phyloP scores from a whole-genome alignment of 192 early-diverging fungal species.

The Allomyces macrogynus region DNA sequence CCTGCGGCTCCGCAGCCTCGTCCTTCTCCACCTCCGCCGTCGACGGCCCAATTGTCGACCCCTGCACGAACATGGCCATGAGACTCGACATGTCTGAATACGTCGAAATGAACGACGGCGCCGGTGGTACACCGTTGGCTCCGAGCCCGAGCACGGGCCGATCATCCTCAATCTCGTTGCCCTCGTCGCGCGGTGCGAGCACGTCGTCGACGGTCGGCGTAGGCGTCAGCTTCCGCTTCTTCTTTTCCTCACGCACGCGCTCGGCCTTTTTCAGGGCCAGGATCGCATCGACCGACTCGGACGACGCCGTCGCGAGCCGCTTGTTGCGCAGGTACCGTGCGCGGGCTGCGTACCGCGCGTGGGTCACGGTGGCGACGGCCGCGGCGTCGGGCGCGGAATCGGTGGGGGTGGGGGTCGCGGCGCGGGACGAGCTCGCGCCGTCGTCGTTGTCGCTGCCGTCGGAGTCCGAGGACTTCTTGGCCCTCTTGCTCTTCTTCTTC shows the following conservation, averaged over 20 bases:
- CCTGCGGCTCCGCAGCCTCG: not conserved
- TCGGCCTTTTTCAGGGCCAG: constrained; percentile 8
- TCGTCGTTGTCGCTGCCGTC: no score
- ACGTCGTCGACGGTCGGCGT: not conserved
- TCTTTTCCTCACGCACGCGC: constrained; percentile 19
- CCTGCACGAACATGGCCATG: not conserved
- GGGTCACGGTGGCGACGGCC: not conserved
- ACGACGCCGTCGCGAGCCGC: not conserved
- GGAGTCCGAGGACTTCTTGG: not conserved
- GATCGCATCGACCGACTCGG: not conserved
- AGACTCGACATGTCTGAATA: not conserved
- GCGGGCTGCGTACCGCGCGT: not conserved
- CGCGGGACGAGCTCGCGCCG: no score
- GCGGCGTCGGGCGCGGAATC: not conserved
- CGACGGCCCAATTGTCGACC: not conserved
- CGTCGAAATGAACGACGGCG: not conserved
- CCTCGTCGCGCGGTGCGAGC: not conserved
- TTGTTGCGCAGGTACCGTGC: not conserved
- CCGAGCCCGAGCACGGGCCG: not conserved
- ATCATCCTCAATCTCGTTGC: not conserved
- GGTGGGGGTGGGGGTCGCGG: not conserved
- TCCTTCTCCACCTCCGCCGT: not conserved
- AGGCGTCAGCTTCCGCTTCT: constrained; percentile 10
- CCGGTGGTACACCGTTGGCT: not conserved
- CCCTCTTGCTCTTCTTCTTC: constrained; percentile 17